phyloP scores from a whole-genome alignment of 140 eudicot species.

The Ambrosia hybrid region DNA sequence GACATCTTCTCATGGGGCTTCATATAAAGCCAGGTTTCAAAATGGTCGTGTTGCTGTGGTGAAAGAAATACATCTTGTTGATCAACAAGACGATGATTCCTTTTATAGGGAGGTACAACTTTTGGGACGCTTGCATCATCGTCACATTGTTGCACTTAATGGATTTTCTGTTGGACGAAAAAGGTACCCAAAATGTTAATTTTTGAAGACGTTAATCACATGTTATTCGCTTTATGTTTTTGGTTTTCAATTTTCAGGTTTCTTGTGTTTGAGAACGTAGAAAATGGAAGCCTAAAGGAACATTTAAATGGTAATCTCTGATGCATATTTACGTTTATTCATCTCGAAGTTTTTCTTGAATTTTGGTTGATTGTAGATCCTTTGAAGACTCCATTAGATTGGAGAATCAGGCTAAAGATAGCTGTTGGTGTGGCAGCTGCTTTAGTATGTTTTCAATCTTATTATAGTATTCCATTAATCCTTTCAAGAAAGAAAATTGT shows the following conservation, averaged over 20 bases:
- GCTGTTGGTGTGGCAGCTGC: constrained; percentile 87
- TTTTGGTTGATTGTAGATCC: constrained; percentile 60
- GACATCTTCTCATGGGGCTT: constrained; percentile 51
- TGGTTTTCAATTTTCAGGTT: too few relatives aligned
- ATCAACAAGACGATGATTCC: constrained; percentile 49
- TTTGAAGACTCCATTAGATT: constrained; percentile 78
- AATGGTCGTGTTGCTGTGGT: constrained; percentile 49
- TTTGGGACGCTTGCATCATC: constrained; percentile 76
- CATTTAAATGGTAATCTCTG: constrained; percentile 66
- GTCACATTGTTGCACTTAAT: constrained; percentile 67
- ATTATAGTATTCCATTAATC: background rate
- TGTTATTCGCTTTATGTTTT: background rate
- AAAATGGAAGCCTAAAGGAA: constrained; percentile 85
- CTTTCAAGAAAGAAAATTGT: background rate
- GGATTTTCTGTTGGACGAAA: constrained; percentile 70
- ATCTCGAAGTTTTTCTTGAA: constrained; percentile 6
- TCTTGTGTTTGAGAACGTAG: constrained; percentile 69
- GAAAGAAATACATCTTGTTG: constrained; percentile 53
- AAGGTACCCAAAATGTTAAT: constrained; percentile 37
- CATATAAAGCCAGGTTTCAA: constrained; percentile 65
- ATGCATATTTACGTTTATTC: background rate
- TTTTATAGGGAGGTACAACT: constrained; percentile 66
- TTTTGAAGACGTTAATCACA: too few relatives aligned
- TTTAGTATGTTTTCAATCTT: constrained; percentile 45
- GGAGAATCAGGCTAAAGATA: constrained; percentile 83